phyloP scores from a whole-genome alignment of 129 eudicot species.

The Flaveria bidentis region DNA sequence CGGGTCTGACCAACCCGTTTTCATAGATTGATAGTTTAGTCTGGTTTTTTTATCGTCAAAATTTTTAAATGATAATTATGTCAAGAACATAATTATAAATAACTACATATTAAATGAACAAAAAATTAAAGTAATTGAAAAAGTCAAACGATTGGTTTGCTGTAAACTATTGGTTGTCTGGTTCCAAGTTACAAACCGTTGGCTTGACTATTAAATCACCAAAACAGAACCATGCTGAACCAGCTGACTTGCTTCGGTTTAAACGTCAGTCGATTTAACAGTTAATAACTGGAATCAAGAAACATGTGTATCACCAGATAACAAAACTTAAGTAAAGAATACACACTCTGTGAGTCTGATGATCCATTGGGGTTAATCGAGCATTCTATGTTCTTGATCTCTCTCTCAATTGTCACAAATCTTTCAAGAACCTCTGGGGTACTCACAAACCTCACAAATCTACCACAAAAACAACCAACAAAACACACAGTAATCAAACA shows the following conservation, averaged over 20 bases:
- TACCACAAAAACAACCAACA: slow-evolving; percentile 22
- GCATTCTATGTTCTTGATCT: slow-evolving; percentile 65
- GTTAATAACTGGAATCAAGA: neutral
- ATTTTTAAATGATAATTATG: too few relatives aligned
- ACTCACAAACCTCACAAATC: slow-evolving; percentile 83
- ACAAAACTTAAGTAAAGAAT: neutral
- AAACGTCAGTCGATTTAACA: neutral
- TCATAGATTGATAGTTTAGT: neutral
- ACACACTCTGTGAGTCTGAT: slow-evolving; percentile 49
- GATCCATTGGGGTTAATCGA: slow-evolving; percentile 48
- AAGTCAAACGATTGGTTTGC: neutral
- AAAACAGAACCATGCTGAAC: neutral
- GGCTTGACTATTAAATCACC: neutral
- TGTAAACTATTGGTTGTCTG: too few relatives aligned
- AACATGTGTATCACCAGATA: neutral
- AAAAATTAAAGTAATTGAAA: neutral
- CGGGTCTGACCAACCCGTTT: neutral
- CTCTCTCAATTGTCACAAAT: slow-evolving; percentile 63
- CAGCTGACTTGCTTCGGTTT: too few relatives aligned
- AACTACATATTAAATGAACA: too few relatives aligned
- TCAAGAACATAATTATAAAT: too few relatives aligned
- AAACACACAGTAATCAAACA: neutral
- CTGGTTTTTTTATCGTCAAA: too few relatives aligned
- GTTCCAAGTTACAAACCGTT: neutral
- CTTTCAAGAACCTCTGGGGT: slow-evolving; percentile 95